A percentile compares a stretch with the other conserved stretches of the same genome.
These are phyloP conservation scores for Pleurostoma richardsiae DNA, from an alignment of 2,329 filamentous ascomycete genomes.

Conservation along the genomic window DNA sequence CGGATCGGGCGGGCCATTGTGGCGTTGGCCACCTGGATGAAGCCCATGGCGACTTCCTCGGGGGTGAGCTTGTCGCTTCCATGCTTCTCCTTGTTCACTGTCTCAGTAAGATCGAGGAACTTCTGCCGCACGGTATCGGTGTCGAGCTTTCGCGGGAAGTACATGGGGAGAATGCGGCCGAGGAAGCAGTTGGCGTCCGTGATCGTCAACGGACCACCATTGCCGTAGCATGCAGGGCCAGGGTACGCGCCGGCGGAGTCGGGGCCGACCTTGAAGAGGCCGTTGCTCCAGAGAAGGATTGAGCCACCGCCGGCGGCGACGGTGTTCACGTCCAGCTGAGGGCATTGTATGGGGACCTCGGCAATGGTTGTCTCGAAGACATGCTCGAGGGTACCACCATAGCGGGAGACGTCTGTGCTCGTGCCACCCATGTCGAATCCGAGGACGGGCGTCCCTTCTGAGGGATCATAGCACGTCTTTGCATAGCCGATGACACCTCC, in stretches of 20 bases:
- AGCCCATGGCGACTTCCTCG: neutral
- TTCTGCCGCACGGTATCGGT: neutral
- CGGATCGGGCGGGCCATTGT: conserved; percentile 6
- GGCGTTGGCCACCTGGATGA: conserved; percentile 4
- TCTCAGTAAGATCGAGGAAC: conserved; percentile 2
- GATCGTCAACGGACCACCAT: conserved; percentile 63
- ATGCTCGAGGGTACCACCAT: neutral
- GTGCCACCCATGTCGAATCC: conserved; percentile 61
- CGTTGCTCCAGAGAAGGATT: conserved; percentile 56
- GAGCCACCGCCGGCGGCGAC: conserved; percentile 38
- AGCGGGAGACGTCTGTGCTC: conserved; percentile 8
- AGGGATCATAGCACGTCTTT: conserved; percentile 57
- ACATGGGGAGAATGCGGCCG: conserved; percentile 59
- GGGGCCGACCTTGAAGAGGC: conserved; percentile 60
- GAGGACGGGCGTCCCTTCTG: conserved; percentile 61
- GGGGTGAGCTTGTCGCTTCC: neutral
- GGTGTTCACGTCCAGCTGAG: conserved; percentile 66
- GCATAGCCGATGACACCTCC: conserved; percentile 65
- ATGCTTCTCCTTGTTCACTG: conserved; percentile 1
- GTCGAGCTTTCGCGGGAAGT: conserved; percentile 47
- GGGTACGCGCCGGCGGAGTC: conserved; percentile 64
- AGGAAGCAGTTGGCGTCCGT: conserved; percentile 67
- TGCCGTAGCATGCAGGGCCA: conserved; percentile 66
- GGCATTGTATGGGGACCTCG: conserved; percentile 61
- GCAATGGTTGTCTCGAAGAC: conserved; percentile 46